A percentile compares a stretch with the other conserved stretches of the same genome.
Evolutionary conservation across 805 yeast species (phyloP).

Genomic region (Candida caryicola): DNA sequence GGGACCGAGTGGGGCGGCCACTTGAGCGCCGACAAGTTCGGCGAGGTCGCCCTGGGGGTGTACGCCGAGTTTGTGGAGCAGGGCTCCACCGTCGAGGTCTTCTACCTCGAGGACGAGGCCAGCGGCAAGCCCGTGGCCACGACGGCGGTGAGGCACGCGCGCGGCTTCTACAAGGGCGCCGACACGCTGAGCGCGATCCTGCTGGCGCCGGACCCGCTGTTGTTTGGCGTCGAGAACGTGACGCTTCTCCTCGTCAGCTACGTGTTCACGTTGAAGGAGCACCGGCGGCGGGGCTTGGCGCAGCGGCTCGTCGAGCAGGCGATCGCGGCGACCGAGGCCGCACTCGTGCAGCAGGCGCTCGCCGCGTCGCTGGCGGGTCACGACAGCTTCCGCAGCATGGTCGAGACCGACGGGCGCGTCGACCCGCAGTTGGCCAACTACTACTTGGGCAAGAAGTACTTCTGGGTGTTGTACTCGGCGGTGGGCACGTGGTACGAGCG

Average conservation of each 20-base stretch:
- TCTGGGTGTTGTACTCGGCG: slow-evolving; percentile 64
- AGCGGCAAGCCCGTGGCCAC: slow-evolving; percentile 22
- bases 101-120: slow-evolving; percentile 22
- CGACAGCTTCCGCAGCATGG: slow-evolving; percentile 34
- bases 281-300: slow-evolving; percentile 31
- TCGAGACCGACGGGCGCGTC: slow-evolving; percentile 23
- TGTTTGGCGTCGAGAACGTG: slow-evolving; percentile 32
- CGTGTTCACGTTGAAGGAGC: slow-evolving; percentile 26
- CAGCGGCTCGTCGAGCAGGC: slow-evolving; percentile 22
- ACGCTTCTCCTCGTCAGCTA: slow-evolving; percentile 24
- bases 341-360: slow-evolving; percentile 24
- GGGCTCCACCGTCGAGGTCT: slow-evolving; percentile 23
- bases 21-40: slow-evolving; percentile 22
- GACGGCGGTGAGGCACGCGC: slow-evolving; percentile 20
- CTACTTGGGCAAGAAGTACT: slow-evolving; percentile 33
- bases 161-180: slow-evolving; percentile 30
- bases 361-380: slow-evolving; percentile 21
- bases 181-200: slow-evolving; percentile 22
- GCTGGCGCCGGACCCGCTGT: slow-evolving; percentile 28
- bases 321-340: slow-evolving; percentile 31
- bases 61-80: slow-evolving; percentile 7
- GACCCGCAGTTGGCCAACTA: slow-evolving; percentile 31
- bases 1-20: slow-evolving; percentile 26
- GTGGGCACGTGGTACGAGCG: slow-evolving; percentile 63
- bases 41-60: slow-evolving; percentile 14